phyloP scores from a whole-genome alignment of 192 early-diverging fungal species.

The Endogone sp. region DNA sequence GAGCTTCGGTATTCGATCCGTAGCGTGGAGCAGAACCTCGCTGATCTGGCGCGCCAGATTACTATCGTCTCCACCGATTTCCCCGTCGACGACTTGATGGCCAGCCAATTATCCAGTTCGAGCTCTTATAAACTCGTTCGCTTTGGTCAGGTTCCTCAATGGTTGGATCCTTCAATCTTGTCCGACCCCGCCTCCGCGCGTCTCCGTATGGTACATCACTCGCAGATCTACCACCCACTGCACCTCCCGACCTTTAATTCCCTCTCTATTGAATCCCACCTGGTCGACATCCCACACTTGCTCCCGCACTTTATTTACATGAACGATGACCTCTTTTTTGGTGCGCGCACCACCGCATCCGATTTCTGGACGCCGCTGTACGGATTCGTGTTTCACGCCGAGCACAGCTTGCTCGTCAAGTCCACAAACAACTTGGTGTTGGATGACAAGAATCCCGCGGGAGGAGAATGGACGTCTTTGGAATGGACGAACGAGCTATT shows the following conservation, averaged over 20 bases:
- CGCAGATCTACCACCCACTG: conserved; percentile 1
- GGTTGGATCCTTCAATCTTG: conserved; percentile 17
- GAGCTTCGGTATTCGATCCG: conserved; percentile 38
- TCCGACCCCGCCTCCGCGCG: background rate
- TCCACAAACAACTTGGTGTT: background rate
- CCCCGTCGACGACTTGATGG: background rate
- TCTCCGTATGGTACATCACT: conserved; percentile 14
- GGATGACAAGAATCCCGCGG: background rate
- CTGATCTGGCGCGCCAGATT: conserved; percentile 18
- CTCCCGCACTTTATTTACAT: conserved; percentile 27
- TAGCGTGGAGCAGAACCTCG: conserved; percentile 20
- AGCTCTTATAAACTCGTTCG: background rate
- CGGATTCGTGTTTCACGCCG: conserved; percentile 31
- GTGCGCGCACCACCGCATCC: background rate
- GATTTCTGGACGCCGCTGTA: conserved; percentile 35
- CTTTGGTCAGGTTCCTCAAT: conserved; percentile 19
- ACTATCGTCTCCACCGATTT: conserved; percentile 23
- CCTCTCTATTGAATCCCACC: conserved; percentile 32
- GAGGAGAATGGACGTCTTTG: conserved; percentile 32
- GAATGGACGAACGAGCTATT: conserved; percentile 27
- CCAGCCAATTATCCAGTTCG: too few relatives aligned
- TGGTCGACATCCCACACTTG: conserved; percentile 18
- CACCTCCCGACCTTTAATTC: conserved; percentile 37
- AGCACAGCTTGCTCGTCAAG: conserved; percentile 23
- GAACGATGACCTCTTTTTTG: conserved; percentile 38